Evolutionary conservation across 306 rosid genomes (phyloP), one percentile per base, ranked within the genome.

Genomic region (Rubus parviflorus): DNA sequence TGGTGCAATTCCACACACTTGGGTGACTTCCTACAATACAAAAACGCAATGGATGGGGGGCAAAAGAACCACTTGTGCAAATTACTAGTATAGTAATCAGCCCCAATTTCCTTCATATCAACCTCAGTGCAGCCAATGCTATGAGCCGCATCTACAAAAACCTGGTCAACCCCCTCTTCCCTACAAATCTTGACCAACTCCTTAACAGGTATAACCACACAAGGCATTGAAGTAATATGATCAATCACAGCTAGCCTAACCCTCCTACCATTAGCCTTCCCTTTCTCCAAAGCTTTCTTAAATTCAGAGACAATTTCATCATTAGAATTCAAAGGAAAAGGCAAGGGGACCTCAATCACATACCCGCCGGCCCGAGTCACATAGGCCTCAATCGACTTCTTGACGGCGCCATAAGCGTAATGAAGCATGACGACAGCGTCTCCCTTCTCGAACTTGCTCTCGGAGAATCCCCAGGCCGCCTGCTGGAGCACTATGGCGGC

Each of bases 21-120:
- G 8, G 87, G 67, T 2, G 89, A 78, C 64, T 80, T 87, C 79
- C 87, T 79, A 45, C 85, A 68, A 53, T 96, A 91, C 86, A 96
- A 64, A 74, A 96, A 85, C 8, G 99, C 99, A 69, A 96, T 76
- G 0, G 98, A 87, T 40, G 99, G 99, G 1, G 99, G 99, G 80
- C 98, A 96, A 78, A 96, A 96, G 81, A 93, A 86, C 99, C 99
- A 96, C 72, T 96, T 96, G 22, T 96, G 97, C 91, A 96, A 82
- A 87, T 91, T 92, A 60, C 98, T 96, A 15, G 99, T 92, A n/a
- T 96, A 96, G 57, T 82, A 96, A 80, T 96, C 99, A 20, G 98
- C 99, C 38, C 94, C 99, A 82, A 96, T 93, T 7, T 87, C 94
- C 61, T 89, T 80, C 99, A 96, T 89, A 76, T 96, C 97, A 56